Evolutionary conservation across 192 early-diverging fungal genomes (phyloP).

Genomic region (Coemansia sp.): DNA sequence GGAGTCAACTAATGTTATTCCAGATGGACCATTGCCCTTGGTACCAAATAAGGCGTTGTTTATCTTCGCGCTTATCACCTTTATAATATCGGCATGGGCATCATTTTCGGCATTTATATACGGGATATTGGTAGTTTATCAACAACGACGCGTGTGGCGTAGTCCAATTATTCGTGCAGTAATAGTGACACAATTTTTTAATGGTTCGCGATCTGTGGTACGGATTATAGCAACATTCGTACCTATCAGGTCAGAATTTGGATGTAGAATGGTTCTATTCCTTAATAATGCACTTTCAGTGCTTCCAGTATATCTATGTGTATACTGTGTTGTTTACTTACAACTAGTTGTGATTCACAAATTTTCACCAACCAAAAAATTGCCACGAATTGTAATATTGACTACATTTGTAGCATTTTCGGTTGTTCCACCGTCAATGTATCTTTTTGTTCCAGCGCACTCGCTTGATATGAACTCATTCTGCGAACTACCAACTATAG

Average conservation of each 20-base stretch:
- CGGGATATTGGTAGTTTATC: conserved; percentile 11
- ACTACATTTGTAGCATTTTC: conserved; percentile 10
- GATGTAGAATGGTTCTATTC: conserved; percentile 28
- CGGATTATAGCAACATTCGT: conserved; percentile 14
- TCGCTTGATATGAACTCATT: neutral
- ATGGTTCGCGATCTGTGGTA: conserved; percentile 23
- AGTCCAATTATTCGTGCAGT: conserved; percentile 34
- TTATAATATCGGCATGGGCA: conserved; percentile 5
- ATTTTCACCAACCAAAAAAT: conserved; percentile 23
- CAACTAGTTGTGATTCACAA: conserved; percentile 41
- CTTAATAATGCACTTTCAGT: conserved; percentile 13
- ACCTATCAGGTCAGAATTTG: conserved; percentile 10
- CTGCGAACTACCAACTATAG: conserved; percentile 5
- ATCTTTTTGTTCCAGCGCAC: conserved; percentile 14
- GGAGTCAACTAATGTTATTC: neutral
- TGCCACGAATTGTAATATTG: conserved; percentile 21
- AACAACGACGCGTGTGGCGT: conserved; percentile 12
- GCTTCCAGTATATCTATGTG: conserved; percentile 21
- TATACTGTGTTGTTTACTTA: conserved; percentile 41
- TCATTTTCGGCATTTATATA: conserved; percentile 28
- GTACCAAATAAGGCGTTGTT: neutral
- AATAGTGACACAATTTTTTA: conserved; percentile 32
- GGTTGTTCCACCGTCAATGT: conserved; percentile 15
- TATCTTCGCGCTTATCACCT: conserved; percentile 14
- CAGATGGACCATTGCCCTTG: conserved; percentile 11